Evolutionary conservation across 2,329 filamentous ascomycete species (phyloP), one percentile per base, ranked within the genome.

Genomic region (Diaporthe humulicola): DNA sequence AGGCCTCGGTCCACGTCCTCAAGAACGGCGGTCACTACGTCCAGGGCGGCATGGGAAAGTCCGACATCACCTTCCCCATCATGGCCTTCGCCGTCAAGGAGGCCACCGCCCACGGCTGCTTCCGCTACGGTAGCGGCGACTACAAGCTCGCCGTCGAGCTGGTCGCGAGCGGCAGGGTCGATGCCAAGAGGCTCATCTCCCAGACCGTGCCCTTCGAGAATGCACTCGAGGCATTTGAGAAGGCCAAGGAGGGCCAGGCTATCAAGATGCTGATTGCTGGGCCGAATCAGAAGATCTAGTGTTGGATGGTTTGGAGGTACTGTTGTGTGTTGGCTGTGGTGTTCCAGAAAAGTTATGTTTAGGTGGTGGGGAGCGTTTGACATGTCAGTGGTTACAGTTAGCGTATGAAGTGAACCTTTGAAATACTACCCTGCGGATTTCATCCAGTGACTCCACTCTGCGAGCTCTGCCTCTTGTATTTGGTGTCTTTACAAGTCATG

Each of bases 81-180:
- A 94, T 96, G 90, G 93, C 94, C 7, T 88, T 97, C 81, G 97
- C 95, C 83, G 89, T 92, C 69, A 98, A 98, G 87, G 96, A 98
- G 87, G 88, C 98, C 70, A 97, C 93, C 15, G 89, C 94, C 61
- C 94, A 93, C 81, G 96, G 96, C 30, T 96, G 93, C 77, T 98
- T 98, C 89, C 91, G 96, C 52, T 98, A 98, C 84, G 93, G 93
- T 4, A 90, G 91, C 72, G 96, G 96, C 28, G 96, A 98, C 84
- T 98, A 98, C 85, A 90, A 92, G 82, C 90, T 96, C 9, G 95
- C 95, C 6, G 88, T 98, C 60, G 91, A 95, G 77, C 88, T 98
- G 76, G 91, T 98, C 1, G 89, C 90, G 10, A 88, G 86, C 36
- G 94, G 94, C 67, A 91, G 91, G 82, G 90, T 98, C 54, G 91